Evolutionary conservation across 2,329 filamentous ascomycete genomes (phyloP).

Genomic region (Fusarium humuli): DNA sequence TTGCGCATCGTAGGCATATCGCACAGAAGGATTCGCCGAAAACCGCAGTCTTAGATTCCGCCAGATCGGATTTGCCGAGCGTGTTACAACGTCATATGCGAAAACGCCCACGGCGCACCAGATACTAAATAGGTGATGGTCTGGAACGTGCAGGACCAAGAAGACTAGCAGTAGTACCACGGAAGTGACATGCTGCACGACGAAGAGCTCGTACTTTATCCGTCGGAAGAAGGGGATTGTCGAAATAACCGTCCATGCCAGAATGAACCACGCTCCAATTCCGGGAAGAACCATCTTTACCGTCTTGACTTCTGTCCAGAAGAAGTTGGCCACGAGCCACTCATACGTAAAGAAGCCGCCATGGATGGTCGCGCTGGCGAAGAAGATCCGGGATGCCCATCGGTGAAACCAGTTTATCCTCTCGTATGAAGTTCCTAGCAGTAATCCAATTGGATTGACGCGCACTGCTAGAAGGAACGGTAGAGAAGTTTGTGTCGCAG

Average conservation of each 20-base stretch:
- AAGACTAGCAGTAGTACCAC: constrained; percentile 40
- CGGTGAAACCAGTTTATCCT: constrained; percentile 45
- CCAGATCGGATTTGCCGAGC: constrained; percentile 45
- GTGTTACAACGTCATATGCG: constrained; percentile 43
- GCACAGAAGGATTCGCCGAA: constrained; percentile 17
- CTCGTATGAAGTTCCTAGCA: constrained; percentile 44
- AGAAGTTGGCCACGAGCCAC: constrained; percentile 43
- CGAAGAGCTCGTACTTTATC: constrained; percentile 47
- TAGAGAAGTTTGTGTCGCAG: constrained; percentile 39
- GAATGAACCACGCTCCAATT: constrained; percentile 43
- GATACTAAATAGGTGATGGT: constrained; percentile 45
- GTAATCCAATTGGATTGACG: constrained; percentile 40
- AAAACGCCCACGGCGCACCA: constrained; percentile 46
- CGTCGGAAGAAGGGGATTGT: constrained; percentile 42
- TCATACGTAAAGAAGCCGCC: constrained; percentile 42
- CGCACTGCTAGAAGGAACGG: constrained; percentile 43
- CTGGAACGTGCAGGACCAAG: constrained; percentile 43
- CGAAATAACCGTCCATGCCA: constrained; percentile 44
- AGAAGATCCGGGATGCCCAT: constrained; percentile 42
- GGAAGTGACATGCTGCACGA: constrained; percentile 45
- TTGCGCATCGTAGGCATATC: constrained; percentile 39
- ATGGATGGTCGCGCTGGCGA: constrained; percentile 44
- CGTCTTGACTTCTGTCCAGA: constrained; percentile 43
- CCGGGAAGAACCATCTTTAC: constrained; percentile 46
- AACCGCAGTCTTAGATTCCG: constrained; percentile 40